Base-by-base conservation (phyloP, 1,284 basidiomycete genomes). In the Earliella scabrosa region DNA sequence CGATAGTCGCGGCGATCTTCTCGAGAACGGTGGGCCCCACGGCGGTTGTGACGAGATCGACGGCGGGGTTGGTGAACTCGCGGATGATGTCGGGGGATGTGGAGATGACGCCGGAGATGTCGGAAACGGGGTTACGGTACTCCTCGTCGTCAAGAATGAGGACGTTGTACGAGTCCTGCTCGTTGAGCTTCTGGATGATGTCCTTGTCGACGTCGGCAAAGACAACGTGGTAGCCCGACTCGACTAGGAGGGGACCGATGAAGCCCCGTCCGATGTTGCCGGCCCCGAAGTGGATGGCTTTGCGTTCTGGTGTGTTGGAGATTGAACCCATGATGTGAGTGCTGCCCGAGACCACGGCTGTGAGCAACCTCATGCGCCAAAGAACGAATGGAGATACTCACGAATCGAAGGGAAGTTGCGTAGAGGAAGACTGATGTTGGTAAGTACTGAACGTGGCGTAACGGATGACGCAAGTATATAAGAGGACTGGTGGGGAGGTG, bases 211-310 rank as follows among this genome's bases (percentile, higher is more conserved):
- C 63, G 39, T 71, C 71, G 10, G 70, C 63, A 52, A 72, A 72
- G 45, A 70, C 61, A 58, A 77, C 74, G 58, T 74, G 73, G 60
- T 75, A 76, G 32, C 74, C 73, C 1, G 75, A 74, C 31, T 73
- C 60, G 18, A 66, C 64, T 31, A 77, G 73, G 4, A 77, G 67
- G 14, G 76, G 74, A 1, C 72, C 75, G 44, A 77, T 76, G 63
- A 77, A 76, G 8, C 76, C 76, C 13, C 75, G 71, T 4, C 76
- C 76, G 36, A 77, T 76, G 65, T 76, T 77, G 2, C 76, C 76
- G 31, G 75, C 72, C 16, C 70, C 71, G 48, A 74, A 73, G 57
- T 75, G 72, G 50, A 74, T 63, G 5, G 70, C 70, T 40, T 64
- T 68, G 4, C 36, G 45, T 23, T 55, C 45, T 31, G 35, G 23